Percentiles rank a stretch among this genome's conserved stretches.
Evolutionary conservation across 768 basidiomycete genomes (phyloP).

Genomic region (Chalciporus pseudorubinellus): DNA sequence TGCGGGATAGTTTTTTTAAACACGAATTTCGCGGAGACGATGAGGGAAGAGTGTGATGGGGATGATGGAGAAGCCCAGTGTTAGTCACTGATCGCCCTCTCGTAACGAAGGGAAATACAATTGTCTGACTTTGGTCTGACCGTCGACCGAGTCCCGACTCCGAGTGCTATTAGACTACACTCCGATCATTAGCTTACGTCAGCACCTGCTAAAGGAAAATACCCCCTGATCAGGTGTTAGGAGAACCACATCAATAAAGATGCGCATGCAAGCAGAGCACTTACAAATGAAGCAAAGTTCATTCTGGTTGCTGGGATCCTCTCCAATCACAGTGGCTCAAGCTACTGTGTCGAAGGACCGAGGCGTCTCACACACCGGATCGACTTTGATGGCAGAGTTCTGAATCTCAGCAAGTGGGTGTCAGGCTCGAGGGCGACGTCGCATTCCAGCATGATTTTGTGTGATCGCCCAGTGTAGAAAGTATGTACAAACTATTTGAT

Average conservation of each 20-base stretch:
- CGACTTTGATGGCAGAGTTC: no score
- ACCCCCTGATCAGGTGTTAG: background rate
- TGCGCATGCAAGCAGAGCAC: no score
- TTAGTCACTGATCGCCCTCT: background rate
- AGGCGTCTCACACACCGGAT: background rate
- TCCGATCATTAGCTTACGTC: conserved; percentile 1
- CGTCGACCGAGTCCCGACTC: no score
- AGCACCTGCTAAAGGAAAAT: background rate
- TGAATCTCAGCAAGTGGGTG: no score
- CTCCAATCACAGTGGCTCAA: no score
- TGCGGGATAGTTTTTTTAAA: background rate
- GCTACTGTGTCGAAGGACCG: background rate
- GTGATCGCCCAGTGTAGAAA: background rate
- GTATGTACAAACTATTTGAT: conserved; percentile 1
- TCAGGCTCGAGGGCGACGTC: background rate
- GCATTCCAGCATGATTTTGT: background rate
- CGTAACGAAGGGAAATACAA: background rate
- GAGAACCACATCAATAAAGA: background rate
- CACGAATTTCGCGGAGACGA: background rate
- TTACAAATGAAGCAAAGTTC: no score
- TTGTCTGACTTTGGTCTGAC: background rate
- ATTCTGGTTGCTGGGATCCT: no score
- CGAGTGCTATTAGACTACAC: no score
- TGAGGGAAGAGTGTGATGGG: background rate
- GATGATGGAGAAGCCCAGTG: background rate